phyloP scores from a whole-genome alignment of 306 rosid genomes.

The Boehmeria nivea region DNA sequence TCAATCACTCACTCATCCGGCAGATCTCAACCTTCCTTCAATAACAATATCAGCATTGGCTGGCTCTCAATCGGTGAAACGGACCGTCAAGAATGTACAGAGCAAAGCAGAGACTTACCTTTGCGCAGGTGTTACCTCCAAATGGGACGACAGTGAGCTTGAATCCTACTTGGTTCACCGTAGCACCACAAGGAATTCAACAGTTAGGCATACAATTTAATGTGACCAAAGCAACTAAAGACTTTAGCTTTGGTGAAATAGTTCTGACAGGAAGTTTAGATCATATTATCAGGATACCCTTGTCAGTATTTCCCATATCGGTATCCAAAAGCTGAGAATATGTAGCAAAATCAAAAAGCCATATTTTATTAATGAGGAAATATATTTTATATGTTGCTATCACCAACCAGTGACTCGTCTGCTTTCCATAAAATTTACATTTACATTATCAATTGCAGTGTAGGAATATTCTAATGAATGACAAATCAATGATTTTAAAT shows the following conservation, averaged over 20 bases:
- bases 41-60: slow-evolving; percentile 53
- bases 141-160: slow-evolving; percentile 53
- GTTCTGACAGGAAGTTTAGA: slow-evolving; percentile 59
- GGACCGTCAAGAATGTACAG: slow-evolving; percentile 61
- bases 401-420: too few species aligned
- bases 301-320: slow-evolving; percentile 54
- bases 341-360: too few species aligned
- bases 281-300: slow-evolving; percentile 70
- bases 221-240: slow-evolving; percentile 39
- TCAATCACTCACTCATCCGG: slow-evolving; percentile 47
- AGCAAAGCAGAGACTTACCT: slow-evolving; percentile 57
- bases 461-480: not conserved
- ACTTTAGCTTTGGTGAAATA: slow-evolving; percentile 74
- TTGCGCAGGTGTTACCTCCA: slow-evolving; percentile 56
- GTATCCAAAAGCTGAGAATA: slow-evolving; percentile 2
- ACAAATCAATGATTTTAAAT: slow-evolving; percentile 7
- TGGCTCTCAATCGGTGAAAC: slow-evolving; percentile 35
- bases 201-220: slow-evolving; percentile 45
- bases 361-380: not conserved
- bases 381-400: too few species aligned
- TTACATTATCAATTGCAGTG: not conserved
- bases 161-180: slow-evolving; percentile 55
- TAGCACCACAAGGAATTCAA: slow-evolving; percentile 53
- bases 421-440: too few species aligned
- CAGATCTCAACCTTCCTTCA: slow-evolving; percentile 75